Evolutionary conservation across 768 basidiomycete genomes (phyloP).

Genomic region (Brasilioporus rufonigricans): DNA sequence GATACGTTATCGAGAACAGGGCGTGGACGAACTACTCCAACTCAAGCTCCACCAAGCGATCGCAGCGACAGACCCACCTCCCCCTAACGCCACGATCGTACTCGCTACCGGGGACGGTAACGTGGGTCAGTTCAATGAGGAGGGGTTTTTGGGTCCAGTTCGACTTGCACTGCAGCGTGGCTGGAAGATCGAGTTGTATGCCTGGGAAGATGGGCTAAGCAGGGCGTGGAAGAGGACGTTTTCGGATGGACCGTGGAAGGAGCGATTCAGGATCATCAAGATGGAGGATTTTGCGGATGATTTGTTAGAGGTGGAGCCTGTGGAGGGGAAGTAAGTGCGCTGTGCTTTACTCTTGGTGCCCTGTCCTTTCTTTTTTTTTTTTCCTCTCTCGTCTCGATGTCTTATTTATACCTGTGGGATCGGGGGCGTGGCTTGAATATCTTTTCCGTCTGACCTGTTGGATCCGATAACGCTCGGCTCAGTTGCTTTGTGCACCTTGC

Average conservation of each 20-base stretch:
- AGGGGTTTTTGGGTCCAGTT: conserved; percentile 89
- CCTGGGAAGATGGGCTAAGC: conserved; percentile 85
- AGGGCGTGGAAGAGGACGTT: conserved; percentile 75
- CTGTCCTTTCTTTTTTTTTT: not conserved
- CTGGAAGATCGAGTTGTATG: conserved; percentile 94
- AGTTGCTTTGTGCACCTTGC: conserved; percentile 5
- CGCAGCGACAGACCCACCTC: conserved; percentile 64
- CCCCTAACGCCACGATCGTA: conserved; percentile 72
- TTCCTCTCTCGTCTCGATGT: not conserved
- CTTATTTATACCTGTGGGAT: not conserved
- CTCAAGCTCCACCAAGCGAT: conserved; percentile 89
- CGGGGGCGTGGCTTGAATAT: no score
- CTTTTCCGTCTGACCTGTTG: not conserved
- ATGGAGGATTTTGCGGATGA: conserved; percentile 67
- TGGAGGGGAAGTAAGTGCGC: conserved; percentile 17
- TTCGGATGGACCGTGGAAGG: conserved; percentile 45
- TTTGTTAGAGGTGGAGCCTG: conserved; percentile 45
- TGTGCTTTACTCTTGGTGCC: not conserved
- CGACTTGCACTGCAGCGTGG: conserved; percentile 82
- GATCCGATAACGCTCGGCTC: not conserved
- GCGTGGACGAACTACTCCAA: conserved; percentile 93
- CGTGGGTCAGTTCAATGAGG: conserved; percentile 87
- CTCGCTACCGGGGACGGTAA: conserved; percentile 95
- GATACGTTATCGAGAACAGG: conserved; percentile 81
- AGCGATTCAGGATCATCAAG: conserved; percentile 53